Percentiles rank a stretch among this genome's conserved stretches.
Evolutionary conservation across 805 yeast genomes (phyloP).

Genomic region (Huiozyma naganishii): DNA sequence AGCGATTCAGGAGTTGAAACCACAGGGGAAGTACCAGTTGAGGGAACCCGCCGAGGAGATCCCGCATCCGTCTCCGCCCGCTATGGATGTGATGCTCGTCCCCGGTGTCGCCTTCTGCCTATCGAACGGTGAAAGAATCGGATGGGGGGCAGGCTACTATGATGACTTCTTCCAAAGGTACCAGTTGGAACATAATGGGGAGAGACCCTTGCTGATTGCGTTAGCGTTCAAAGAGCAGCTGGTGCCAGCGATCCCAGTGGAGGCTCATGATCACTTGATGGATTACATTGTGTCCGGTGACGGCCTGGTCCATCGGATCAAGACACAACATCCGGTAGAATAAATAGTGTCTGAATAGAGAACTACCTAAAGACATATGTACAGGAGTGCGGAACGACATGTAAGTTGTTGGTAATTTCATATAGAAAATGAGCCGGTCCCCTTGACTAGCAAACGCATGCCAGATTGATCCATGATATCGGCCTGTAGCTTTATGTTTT

Average conservation of each 20-base stretch:
- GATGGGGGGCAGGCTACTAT: slow-evolving; percentile 91
- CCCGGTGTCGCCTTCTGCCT: slow-evolving; percentile 75
- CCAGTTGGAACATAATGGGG: slow-evolving; percentile 10
- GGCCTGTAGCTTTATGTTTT: slow-evolving; percentile 31
- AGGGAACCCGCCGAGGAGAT: slow-evolving; percentile 46
- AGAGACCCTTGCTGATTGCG: slow-evolving; percentile 22
- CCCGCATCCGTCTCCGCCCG: slow-evolving; percentile 21
- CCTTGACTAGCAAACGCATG: slow-evolving; percentile 42
- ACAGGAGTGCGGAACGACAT: background rate
- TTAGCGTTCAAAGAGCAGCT: slow-evolving; percentile 24
- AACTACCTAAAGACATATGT: slow-evolving; percentile 33
- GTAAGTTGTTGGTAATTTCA: slow-evolving; percentile 10
- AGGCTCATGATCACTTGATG: slow-evolving; percentile 24
- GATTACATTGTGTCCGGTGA: slow-evolving; percentile 24
- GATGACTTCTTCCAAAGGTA: slow-evolving; percentile 62
- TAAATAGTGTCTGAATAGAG: slow-evolving; percentile 24
- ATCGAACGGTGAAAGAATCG: slow-evolving; percentile 44
- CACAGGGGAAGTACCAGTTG: slow-evolving; percentile 58
- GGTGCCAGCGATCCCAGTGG: slow-evolving; percentile 15
- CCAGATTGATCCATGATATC: slow-evolving; percentile 44
- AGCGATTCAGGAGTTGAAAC: slow-evolving; percentile 39
- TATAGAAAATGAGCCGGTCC: slow-evolving; percentile 36
- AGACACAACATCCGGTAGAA: slow-evolving; percentile 26
- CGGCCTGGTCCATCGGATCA: slow-evolving; percentile 12
- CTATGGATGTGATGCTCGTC: slow-evolving; percentile 59